These are phyloP conservation scores for Irpex sp. DNA, from an alignment of 1,284 basidiomycete species.

Conservation along the genomic window DNA sequence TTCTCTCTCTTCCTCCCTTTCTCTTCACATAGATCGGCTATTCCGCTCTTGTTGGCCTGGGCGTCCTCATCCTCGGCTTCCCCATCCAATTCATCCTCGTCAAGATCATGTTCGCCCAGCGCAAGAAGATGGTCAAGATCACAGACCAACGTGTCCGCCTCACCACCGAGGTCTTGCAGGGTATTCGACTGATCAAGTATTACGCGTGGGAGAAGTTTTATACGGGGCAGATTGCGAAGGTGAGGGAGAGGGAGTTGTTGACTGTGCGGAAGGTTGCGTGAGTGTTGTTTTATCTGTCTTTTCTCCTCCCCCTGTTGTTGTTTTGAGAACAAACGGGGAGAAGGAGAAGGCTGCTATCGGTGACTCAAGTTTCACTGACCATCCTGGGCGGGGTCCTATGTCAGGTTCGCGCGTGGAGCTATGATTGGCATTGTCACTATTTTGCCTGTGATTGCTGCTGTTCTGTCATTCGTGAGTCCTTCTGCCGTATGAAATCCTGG, in stretches of 20 bases:
- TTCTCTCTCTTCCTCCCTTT: background rate
- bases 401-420: conserved; percentile 47
- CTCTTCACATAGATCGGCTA: conserved; percentile 50
- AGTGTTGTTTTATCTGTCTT: conserved; percentile 20
- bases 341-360: too few species aligned
- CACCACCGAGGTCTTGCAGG: conserved; percentile 62
- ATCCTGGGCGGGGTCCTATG: background rate
- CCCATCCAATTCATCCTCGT: conserved; percentile 66
- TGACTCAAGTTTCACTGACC: background rate
- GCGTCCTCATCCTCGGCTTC: conserved; percentile 54
- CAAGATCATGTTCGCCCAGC: conserved; percentile 57
- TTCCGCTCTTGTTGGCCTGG: conserved; percentile 70
- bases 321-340: background rate
- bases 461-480: conserved; percentile 64
- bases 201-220: conserved; percentile 69
- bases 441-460: conserved; percentile 64
- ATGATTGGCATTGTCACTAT: conserved; percentile 57
- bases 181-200: conserved; percentile 58
- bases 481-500: background rate
- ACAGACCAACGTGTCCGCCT: conserved; percentile 73
- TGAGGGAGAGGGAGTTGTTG: conserved; percentile 51
- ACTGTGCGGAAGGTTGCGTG: conserved; percentile 49
- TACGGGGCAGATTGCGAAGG: conserved; percentile 42
- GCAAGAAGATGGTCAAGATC: conserved; percentile 63
- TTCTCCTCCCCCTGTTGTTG: background rate